Evolutionary conservation across 768 basidiomycete genomes (phyloP).

Genomic region (Boletales sp.): DNA sequence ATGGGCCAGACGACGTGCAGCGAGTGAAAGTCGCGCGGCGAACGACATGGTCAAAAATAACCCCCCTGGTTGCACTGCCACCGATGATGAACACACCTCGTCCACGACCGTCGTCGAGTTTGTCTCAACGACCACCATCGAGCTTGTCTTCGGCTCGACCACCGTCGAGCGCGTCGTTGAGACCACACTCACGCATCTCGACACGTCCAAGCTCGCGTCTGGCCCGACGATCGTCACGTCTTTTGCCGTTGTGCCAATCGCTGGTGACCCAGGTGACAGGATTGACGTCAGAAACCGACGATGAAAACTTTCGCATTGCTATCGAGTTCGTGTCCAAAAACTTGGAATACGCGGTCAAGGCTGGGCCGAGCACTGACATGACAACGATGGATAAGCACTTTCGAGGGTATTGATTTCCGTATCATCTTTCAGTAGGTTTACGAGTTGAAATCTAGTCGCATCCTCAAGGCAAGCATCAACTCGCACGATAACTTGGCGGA

Average conservation of each 20-base stretch:
- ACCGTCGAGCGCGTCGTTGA: conserved; percentile 39
- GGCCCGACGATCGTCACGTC: conserved; percentile 47
- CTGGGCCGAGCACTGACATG: conserved; percentile 56
- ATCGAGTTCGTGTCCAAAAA: conserved; percentile 58
- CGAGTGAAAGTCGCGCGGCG: conserved; percentile 5
- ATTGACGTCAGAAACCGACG: conserved; percentile 40
- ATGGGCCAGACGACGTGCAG: conserved; percentile 5
- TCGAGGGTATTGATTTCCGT: conserved; percentile 42
- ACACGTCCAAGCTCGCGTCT: conserved; percentile 40
- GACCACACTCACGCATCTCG: conserved; percentile 33
- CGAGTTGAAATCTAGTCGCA: conserved; percentile 38
- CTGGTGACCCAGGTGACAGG: conserved; percentile 56
- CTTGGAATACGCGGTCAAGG: conserved; percentile 57
- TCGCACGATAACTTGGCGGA: conserved; percentile 57
- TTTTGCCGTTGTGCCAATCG: conserved; percentile 51
- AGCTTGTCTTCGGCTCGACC: conserved; percentile 46
- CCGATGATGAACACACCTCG: conserved; percentile 20
- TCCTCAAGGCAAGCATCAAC: conserved; percentile 68
- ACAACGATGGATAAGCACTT: conserved; percentile 48
- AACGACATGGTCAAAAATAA: conserved; percentile 19
- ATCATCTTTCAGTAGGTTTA: conserved; percentile 11
- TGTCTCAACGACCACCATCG: conserved; percentile 41
- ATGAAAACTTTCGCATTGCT: conserved; percentile 42
- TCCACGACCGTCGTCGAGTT: conserved; percentile 33
- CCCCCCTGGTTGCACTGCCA: conserved; percentile 8